Percentiles rank a stretch among this genome's conserved stretches.
phyloP scores from a whole-genome alignment of 306 rosid species.

The Dicorynia guianensis region DNA sequence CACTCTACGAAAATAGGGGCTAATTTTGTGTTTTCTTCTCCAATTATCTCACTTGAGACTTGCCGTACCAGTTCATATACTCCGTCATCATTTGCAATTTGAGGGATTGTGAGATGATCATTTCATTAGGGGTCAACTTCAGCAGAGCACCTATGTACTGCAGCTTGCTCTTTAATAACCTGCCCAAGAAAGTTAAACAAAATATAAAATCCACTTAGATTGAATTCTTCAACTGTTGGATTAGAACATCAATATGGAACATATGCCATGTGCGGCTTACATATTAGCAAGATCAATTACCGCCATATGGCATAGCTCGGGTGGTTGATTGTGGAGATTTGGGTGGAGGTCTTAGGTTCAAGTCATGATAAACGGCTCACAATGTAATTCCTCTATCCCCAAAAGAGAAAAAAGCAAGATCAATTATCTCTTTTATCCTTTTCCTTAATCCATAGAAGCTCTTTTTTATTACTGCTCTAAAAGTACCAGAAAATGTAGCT shows the following conservation, averaged over 20 bases:
- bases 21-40: constrained; percentile 61
- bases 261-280: not conserved
- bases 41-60: constrained; percentile 66
- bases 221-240: not conserved
- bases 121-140: constrained; percentile 71
- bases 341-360: too few relatives aligned
- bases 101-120: constrained; percentile 78
- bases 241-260: not conserved
- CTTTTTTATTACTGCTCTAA: constrained; percentile 75
- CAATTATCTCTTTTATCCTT: constrained; percentile 84
- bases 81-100: constrained; percentile 65
- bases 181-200: constrained; percentile 33
- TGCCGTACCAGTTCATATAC: constrained; percentile 60
- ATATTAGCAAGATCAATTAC: not conserved
- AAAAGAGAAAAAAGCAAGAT: too few relatives aligned
- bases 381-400: too few relatives aligned
- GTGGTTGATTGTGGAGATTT: too few relatives aligned
- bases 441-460: constrained; percentile 66
- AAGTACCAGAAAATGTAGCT: constrained; percentile 74
- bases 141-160: constrained; percentile 74
- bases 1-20: constrained; percentile 73
- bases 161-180: constrained; percentile 79
- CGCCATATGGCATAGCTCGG: too few relatives aligned
- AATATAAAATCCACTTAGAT: not conserved
- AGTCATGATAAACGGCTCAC: too few relatives aligned